Evolutionary conservation across 2,329 filamentous ascomycete genomes (phyloP).

Genomic region (Colletotrichum simmondsii): DNA sequence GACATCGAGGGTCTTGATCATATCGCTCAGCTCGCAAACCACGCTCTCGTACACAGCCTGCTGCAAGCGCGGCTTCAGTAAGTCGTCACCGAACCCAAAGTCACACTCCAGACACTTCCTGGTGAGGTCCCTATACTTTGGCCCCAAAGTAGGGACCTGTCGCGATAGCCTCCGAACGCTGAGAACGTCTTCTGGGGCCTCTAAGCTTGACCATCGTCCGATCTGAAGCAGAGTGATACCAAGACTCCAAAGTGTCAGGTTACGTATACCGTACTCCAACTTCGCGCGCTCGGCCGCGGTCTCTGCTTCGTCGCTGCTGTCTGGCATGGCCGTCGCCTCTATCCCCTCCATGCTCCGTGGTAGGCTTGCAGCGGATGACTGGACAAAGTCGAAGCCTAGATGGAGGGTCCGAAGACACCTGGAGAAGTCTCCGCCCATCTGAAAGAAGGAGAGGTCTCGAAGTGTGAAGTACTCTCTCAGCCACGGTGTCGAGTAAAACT

Average conservation of each 20-base stretch:
- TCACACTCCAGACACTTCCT: conserved; percentile 40
- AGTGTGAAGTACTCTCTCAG: conserved; percentile 6
- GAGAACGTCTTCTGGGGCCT: conserved; percentile 37
- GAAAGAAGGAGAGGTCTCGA: conserved; percentile 8
- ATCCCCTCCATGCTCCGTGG: not conserved
- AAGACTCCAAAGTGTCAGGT: conserved; percentile 40
- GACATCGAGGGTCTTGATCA: conserved; percentile 20
- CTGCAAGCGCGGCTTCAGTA: conserved; percentile 20
- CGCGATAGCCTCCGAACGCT: conserved; percentile 35
- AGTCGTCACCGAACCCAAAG: conserved; percentile 36
- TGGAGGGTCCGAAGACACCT: conserved; percentile 8
- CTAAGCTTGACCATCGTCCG: conserved; percentile 35
- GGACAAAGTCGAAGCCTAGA: conserved; percentile 12
- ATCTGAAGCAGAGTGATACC: conserved; percentile 42
- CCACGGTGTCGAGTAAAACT: conserved; percentile 22
- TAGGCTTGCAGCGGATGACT: not conserved
- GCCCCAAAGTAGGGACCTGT: conserved; percentile 26
- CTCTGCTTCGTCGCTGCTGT: not conserved
- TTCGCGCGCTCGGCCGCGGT: not conserved
- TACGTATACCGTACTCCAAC: conserved; percentile 36
- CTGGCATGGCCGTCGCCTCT: not conserved
- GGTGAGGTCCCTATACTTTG: conserved; percentile 38
- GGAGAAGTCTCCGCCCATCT: not conserved
- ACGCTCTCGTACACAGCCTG: conserved; percentile 21
- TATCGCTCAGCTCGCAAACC: conserved; percentile 24